A percentile compares a stretch with the other conserved stretches of the same genome.
Conservation (phyloP, 352 stramenopile species). For the Thraustotheca clavata region DNA sequence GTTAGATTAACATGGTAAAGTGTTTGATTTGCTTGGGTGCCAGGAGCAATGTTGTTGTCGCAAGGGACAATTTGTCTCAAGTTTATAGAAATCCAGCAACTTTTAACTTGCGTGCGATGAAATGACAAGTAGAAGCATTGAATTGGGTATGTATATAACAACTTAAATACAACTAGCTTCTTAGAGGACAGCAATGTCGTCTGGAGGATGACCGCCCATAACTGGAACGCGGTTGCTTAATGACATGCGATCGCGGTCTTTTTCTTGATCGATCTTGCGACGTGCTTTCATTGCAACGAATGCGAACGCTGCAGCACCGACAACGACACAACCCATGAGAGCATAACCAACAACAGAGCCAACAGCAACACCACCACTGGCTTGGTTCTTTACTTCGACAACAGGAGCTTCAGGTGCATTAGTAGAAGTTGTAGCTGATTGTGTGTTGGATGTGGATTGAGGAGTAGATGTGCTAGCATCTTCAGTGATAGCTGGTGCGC, state of each 20-base stretch:
- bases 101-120: neutral
- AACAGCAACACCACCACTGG: neutral
- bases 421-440: neutral
- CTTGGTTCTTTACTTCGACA: conserved; percentile 3
- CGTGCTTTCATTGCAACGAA: neutral
- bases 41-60: neutral
- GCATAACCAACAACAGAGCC: neutral
- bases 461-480: neutral
- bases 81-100: neutral
- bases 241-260: neutral
- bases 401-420: neutral
- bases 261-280: neutral
- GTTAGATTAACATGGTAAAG: no score
- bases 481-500: neutral
- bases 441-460: no score
- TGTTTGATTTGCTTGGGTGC: neutral
- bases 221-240: neutral
- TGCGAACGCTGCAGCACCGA: neutral
- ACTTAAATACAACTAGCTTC: no score
- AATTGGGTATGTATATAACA: no score
- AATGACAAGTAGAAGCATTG: neutral
- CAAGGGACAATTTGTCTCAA: neutral
- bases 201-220: neutral
- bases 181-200: neutral
- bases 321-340: neutral